Percentiles rank a stretch among this genome's conserved stretches.
These are phyloP conservation scores for Paspalum vaginatum DNA, from an alignment of 176 grass and related monocot species.

Conservation along the genomic window DNA sequence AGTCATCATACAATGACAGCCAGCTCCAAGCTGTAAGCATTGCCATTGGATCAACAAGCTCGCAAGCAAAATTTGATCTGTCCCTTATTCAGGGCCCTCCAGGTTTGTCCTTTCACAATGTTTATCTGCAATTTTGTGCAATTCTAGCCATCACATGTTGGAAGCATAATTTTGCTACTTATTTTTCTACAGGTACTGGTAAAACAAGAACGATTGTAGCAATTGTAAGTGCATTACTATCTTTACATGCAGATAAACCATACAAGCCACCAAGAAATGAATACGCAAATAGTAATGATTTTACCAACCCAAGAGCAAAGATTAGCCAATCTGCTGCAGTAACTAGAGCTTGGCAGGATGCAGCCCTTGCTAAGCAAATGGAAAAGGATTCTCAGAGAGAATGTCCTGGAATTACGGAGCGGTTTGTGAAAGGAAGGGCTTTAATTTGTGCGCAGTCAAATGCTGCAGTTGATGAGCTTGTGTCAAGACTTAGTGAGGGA, in stretches of 20 bases:
- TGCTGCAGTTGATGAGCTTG: constrained; percentile 95
- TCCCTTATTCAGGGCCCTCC: constrained; percentile 98
- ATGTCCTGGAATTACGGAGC: constrained; percentile 50
- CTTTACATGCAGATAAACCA: constrained; percentile 54
- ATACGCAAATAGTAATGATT: constrained; percentile 35
- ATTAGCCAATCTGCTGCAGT: constrained; percentile 71
- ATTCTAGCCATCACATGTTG: constrained; percentile 13
- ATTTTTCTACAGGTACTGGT: constrained; percentile 73
- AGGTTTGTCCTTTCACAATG: constrained; percentile 55
- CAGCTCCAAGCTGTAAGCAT: constrained; percentile 79
- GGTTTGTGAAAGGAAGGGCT: constrained; percentile 69
- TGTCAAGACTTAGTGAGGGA: constrained; percentile 85
- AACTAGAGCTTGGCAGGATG: constrained; percentile 91
- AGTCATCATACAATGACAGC: constrained; percentile 79
- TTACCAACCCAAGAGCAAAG: constrained; percentile 56
- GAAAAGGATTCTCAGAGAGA: constrained; percentile 67
- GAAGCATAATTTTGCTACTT: constrained; percentile 8
- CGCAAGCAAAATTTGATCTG: constrained; percentile 61
- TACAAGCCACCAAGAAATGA: constrained; percentile 51
- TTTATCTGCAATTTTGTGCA: constrained; percentile 16
- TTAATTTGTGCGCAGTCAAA: constrained; percentile 93
- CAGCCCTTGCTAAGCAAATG: constrained; percentile 76
- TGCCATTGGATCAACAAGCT: constrained; percentile 49
- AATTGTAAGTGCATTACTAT: constrained; percentile 81
- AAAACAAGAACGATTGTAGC: constrained; percentile 94